These are phyloP conservation scores for Ottelia alismoides DNA, from an alignment of 106 monocot genomes.

Conservation along the genomic window DNA sequence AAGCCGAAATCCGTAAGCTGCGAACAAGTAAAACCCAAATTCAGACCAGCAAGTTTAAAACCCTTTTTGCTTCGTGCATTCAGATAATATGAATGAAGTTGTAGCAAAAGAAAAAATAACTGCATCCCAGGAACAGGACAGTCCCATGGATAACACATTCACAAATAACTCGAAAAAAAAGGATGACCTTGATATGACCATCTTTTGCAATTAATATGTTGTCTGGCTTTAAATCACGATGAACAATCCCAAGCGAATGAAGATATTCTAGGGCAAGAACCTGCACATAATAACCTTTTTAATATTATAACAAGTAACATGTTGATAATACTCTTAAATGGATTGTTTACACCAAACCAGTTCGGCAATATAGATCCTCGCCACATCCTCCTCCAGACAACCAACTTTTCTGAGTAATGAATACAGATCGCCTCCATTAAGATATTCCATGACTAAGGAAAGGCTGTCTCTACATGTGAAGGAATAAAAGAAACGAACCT, in stretches of 20 bases:
- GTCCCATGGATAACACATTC: no score
- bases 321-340: no score
- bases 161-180: constrained; percentile 1
- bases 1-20: constrained; percentile 85
- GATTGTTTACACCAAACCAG: no score
- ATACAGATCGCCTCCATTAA: constrained; percentile 71
- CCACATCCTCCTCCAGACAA: constrained; percentile 54
- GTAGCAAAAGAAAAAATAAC: no score
- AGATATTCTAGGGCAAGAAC: constrained; percentile 80
- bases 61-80: no score
- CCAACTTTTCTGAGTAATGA: constrained; percentile 57
- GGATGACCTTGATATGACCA: constrained; percentile 65
- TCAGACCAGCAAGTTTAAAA: no score
- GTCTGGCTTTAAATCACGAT: constrained; percentile 72
- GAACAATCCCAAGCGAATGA: constrained; percentile 53
- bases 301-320: no score
- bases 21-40: no score
- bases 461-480: constrained; percentile 62
- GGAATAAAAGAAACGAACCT: constrained; percentile 69
- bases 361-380: constrained; percentile 55
- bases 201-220: constrained; percentile 62
- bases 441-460: constrained; percentile 71
- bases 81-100: no score
- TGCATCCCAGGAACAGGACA: no score
- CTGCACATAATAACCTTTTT: constrained; percentile 13